Conservation (phyloP, 106 monocot genomes). For the Xerophyta viscosa region DNA sequence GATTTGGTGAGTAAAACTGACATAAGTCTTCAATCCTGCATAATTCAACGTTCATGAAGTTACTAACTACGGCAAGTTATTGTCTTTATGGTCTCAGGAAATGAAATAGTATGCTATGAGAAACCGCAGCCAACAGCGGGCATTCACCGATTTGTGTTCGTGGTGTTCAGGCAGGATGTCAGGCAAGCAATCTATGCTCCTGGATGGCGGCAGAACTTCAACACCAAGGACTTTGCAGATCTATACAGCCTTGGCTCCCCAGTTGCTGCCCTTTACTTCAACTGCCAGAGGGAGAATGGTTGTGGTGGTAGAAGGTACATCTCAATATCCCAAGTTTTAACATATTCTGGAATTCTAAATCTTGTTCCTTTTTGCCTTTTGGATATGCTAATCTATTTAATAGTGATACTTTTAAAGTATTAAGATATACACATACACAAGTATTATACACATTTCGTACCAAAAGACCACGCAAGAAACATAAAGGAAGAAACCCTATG, state of each 20-base stretch:
- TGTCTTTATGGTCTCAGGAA: conserved; percentile 9
- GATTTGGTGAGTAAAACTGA: conserved; percentile 62
- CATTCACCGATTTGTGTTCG: conserved; percentile 37
- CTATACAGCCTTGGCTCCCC: conserved; percentile 29
- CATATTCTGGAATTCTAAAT: neutral
- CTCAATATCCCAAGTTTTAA: neutral
- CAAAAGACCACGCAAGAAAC: too few species aligned
- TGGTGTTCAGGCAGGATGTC: conserved; percentile 22
- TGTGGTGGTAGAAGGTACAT: conserved; percentile 44
- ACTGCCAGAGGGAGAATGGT: conserved; percentile 43
- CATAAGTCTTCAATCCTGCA: too few species aligned
- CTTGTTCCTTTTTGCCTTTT: neutral
- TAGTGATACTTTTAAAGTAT: too few species aligned
- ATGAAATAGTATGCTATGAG: conserved; percentile 35
- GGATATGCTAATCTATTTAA: too few species aligned
- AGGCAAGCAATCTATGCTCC: conserved; percentile 30
- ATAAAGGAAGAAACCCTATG: too few species aligned
- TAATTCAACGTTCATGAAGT: too few species aligned
- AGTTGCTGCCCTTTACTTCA: conserved; percentile 37
- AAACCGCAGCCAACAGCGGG: conserved; percentile 35
- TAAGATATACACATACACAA: too few species aligned
- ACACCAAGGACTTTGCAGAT: conserved; percentile 29
- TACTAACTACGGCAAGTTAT: too few species aligned
- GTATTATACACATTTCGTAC: too few species aligned
- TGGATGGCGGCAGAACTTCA: conserved; percentile 42